Base-by-base conservation (phyloP, 2,329 filamentous ascomycete species). In the Leptographium procerum region DNA sequence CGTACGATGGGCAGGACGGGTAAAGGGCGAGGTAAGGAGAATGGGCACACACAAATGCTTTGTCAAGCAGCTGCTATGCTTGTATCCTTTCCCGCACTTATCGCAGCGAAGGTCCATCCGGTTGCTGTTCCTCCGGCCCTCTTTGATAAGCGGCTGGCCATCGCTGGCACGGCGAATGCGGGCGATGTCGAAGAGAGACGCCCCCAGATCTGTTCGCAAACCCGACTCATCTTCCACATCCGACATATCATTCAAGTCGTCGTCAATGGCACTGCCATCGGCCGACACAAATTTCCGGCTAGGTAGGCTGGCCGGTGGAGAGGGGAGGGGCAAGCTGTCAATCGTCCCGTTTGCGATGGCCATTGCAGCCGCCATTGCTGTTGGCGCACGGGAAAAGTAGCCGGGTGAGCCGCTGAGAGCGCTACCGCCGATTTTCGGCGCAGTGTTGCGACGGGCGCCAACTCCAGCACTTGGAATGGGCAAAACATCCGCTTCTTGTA, bases 21-120 rank as follows among this genome's bases (percentile, higher is more conserved):
- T 73, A 75, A 75, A 75, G 75, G 78, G 81, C 65, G 57, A 62
- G 63, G 63, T 62, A 66, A 65, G 65, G 64, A 65, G 65, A 64
- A 59, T 64, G 84, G 81, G 77, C 81, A 96, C 94, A 84, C 86
- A 97, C 94, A 96, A 87, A 86, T 99, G 94, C 84, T 97, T 99
- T 73, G 89, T 95, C 80, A 99, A 85, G 85, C 94, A 99, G 80
- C 94, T 97, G 85, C 91, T 95, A 82, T 99, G 94, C 85, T 99
- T 99, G 84, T 99, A 99, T 76, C 91, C 91, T 82, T 99, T 99
- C 74, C 92, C 92, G 79, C 94, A 99, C 75, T 91, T 92, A 71
- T 96, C 90, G 78, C 94, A 99, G 74, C 88, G 90, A 71, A 99
- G 84, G 73, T 97, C 92, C 69, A 86, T 84, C 69, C 85, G 83